Evolutionary conservation across 1,139 yeast species (phyloP).

Genomic region (Wickerhamomyces sp.): DNA sequence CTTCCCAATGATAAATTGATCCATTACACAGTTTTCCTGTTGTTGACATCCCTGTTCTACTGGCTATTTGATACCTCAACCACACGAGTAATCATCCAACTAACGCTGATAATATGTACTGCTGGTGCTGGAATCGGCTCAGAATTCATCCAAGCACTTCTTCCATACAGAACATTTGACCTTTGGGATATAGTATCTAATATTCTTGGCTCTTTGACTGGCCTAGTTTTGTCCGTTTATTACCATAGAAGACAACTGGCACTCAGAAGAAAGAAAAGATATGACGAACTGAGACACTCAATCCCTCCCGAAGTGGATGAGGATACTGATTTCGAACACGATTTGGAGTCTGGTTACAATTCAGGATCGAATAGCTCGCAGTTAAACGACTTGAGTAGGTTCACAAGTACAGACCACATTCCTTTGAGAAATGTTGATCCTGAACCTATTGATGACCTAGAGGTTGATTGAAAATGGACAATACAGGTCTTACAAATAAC

Average conservation of each 20-base stretch:
- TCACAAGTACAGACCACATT: slow-evolving; percentile 21
- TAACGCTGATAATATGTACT: slow-evolving; percentile 42
- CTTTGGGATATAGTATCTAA: slow-evolving; percentile 42
- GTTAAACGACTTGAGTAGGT: slow-evolving; percentile 21
- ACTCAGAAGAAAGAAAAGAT: slow-evolving; percentile 17
- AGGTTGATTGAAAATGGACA: slow-evolving; percentile 14
- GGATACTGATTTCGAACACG: slow-evolving; percentile 28
- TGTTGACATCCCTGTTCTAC: slow-evolving; percentile 47
- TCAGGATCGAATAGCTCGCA: slow-evolving; percentile 8
- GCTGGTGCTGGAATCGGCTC: slow-evolving; percentile 44
- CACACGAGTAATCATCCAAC: slow-evolving; percentile 29
- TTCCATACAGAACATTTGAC: slow-evolving; percentile 48
- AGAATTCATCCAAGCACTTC: slow-evolving; percentile 43
- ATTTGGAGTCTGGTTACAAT: slow-evolving; percentile 13
- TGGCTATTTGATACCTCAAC: slow-evolving; percentile 38
- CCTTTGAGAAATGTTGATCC: slow-evolving; percentile 17
- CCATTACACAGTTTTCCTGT: slow-evolving; percentile 44
- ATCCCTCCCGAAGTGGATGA: slow-evolving; percentile 21
- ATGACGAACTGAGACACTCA: slow-evolving; percentile 21
- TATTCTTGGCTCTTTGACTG: slow-evolving; percentile 29
- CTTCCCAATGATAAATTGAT: slow-evolving; percentile 47
- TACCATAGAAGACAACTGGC: slow-evolving; percentile 20
- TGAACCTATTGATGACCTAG: slow-evolving; percentile 19
- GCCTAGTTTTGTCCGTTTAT: slow-evolving; percentile 12
- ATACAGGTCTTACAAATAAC: not conserved